These are phyloP conservation scores for Plicaturopsis crispa DNA, from an alignment of 768 basidiomycete genomes.

Conservation along the genomic window DNA sequence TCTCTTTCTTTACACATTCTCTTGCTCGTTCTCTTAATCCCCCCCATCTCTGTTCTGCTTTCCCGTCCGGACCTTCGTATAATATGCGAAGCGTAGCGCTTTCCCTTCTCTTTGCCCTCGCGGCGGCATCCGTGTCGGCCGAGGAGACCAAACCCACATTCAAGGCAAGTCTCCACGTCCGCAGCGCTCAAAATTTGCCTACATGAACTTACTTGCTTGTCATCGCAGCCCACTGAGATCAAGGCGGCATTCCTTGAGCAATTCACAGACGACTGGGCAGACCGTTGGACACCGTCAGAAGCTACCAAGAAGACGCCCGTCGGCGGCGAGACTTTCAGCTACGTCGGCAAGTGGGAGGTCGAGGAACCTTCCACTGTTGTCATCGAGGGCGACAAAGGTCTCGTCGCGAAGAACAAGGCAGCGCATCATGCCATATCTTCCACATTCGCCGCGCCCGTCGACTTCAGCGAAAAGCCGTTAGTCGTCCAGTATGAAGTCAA, in stretches of 20 bases:
- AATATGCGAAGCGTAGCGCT: constrained; percentile 86
- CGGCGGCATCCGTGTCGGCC: constrained; percentile 56
- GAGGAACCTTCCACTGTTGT: constrained; percentile 77
- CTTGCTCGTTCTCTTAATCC: constrained; percentile 23
- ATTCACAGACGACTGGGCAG: constrained; percentile 85
- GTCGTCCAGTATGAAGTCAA: constrained; percentile 99
- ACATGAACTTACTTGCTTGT: constrained; percentile 6
- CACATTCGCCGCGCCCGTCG: constrained; percentile 69
- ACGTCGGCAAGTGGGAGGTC: constrained; percentile 96
- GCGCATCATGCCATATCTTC: constrained; percentile 99
- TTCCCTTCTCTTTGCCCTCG: constrained; percentile 61
- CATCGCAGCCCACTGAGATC: constrained; percentile 59
- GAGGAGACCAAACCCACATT: constrained; percentile 62
- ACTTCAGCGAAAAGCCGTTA: constrained; percentile 77
- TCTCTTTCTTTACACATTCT: too few relatives aligned
- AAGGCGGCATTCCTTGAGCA: constrained; percentile 94
- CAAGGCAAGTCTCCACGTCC: constrained; percentile 39
- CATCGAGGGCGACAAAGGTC: constrained; percentile 81
- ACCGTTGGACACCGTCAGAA: constrained; percentile 93
- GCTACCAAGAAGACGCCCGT: constrained; percentile 98
- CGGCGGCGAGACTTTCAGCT: constrained; percentile 92
- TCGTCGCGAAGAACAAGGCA: constrained; percentile 95
- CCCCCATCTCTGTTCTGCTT: constrained; percentile 23
- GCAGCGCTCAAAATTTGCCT: not conserved
- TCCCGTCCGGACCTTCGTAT: constrained; percentile 61